A percentile compares a stretch with the other conserved stretches of the same genome.
Evolutionary conservation across 1,139 yeast species (phyloP).

Genomic region (Suhomyces coccinellae): DNA sequence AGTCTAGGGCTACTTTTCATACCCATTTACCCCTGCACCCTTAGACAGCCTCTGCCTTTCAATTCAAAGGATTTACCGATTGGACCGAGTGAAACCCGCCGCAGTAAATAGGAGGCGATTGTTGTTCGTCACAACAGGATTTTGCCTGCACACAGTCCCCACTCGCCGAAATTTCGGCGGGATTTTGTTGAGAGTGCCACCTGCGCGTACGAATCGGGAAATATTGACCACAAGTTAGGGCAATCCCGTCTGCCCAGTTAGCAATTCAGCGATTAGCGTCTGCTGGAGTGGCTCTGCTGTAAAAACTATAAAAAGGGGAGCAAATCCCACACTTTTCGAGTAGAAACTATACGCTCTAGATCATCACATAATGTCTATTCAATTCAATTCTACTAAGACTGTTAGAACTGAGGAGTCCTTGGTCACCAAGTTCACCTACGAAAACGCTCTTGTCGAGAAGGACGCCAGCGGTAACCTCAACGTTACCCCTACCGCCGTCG

Average conservation of each 20-base stretch:
- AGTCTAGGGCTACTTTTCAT: too few relatives aligned
- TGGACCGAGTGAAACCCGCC: not conserved
- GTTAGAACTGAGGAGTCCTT: slow-evolving; percentile 58
- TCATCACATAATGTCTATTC: slow-evolving; percentile 28
- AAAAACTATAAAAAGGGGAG: slow-evolving; percentile 23
- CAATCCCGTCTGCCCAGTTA: not conserved
- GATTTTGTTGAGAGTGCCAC: slow-evolving; percentile 2
- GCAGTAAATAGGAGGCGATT: slow-evolving; percentile 6
- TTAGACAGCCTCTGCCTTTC: too few relatives aligned
- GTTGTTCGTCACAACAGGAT: not conserved
- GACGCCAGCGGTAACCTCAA: slow-evolving; percentile 52
- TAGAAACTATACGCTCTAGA: not conserved
- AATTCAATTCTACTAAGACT: slow-evolving; percentile 65
- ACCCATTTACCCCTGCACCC: not conserved
- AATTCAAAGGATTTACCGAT: not conserved
- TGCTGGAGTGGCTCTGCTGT: not conserved
- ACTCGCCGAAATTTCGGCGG: slow-evolving; percentile 36
- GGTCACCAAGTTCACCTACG: slow-evolving; percentile 70
- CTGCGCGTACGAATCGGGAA: slow-evolving; percentile 3
- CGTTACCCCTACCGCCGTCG: slow-evolving; percentile 71
- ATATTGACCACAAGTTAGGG: slow-evolving; percentile 1
- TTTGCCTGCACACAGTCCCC: slow-evolving; percentile 2
- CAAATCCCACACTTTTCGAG: slow-evolving; percentile 9
- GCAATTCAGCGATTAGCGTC: not conserved
- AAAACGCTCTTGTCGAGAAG: slow-evolving; percentile 60